Evolutionary conservation across 768 basidiomycete genomes (phyloP).

Genomic region (Lactifluus piperatus): DNA sequence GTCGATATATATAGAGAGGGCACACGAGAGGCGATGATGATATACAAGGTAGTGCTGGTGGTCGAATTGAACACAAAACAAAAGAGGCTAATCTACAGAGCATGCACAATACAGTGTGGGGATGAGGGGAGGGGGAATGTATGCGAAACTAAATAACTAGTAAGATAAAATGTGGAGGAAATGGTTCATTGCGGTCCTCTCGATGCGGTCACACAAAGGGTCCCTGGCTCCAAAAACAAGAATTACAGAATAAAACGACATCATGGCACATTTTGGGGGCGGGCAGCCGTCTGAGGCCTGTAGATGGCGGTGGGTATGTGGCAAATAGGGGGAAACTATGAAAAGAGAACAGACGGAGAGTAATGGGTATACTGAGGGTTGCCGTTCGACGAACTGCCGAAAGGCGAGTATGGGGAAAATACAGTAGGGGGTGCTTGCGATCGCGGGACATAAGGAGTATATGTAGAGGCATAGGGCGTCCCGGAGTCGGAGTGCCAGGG

Average conservation of each 20-base stretch:
- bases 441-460: slow-evolving; percentile 9
- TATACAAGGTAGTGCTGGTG: slow-evolving; percentile 7
- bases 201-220: slow-evolving; percentile 4
- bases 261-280: slow-evolving; percentile 5
- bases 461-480: slow-evolving; percentile 1
- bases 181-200: slow-evolving; percentile 11
- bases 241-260: slow-evolving; percentile 10
- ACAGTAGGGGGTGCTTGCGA: neutral
- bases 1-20: neutral
- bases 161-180: slow-evolving; percentile 10
- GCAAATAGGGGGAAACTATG: neutral
- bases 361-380: slow-evolving; percentile 16
- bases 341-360: slow-evolving; percentile 19
- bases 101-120: slow-evolving; percentile 12
- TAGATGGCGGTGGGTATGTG: slow-evolving; percentile 10
- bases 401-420: slow-evolving; percentile 8
- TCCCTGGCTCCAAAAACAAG: slow-evolving; percentile 16
- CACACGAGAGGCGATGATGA: slow-evolving; percentile 15
- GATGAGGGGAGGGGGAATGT: neutral
- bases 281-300: neutral
- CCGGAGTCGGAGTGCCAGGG: slow-evolving; percentile 9
- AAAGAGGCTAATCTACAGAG: slow-evolving; percentile 14
- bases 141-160: slow-evolving; percentile 7
- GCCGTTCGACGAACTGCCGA: slow-evolving; percentile 5
- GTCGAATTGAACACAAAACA: neutral